Evolutionary conservation across 164 flowering plant species (phyloP).

Genomic region (Magnolia changhungtana): DNA sequence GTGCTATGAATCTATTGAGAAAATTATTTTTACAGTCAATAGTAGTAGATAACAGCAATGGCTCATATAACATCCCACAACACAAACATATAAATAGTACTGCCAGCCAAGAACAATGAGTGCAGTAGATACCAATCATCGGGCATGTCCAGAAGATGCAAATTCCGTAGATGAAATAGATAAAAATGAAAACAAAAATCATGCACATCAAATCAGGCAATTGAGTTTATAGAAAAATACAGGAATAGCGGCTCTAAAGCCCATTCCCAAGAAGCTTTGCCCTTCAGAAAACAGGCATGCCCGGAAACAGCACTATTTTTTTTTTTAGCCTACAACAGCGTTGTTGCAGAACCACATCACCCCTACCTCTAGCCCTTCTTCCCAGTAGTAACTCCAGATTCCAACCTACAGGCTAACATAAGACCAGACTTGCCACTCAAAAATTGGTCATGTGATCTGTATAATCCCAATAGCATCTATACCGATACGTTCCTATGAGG

Average conservation of each 20-base stretch:
- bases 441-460: background rate
- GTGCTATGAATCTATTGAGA: no score
- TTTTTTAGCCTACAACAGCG: background rate
- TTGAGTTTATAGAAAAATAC: no score
- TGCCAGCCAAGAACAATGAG: no score
- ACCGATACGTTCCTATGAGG: background rate
- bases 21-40: no score
- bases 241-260: background rate
- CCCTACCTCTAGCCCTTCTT: background rate
- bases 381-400: background rate
- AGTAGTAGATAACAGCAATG: no score
- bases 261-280: background rate
- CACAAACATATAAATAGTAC: no score
- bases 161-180: background rate
- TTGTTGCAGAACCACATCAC: background rate
- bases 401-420: background rate
- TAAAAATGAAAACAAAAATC: background rate
- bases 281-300: background rate
- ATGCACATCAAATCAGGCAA: background rate
- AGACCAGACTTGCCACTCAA: background rate
- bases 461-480: background rate
- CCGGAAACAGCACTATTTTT: background rate
- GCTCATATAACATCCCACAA: no score
- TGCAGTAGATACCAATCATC: no score
- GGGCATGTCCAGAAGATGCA: no score